Percentiles rank a stretch among this genome's conserved stretches.
phyloP scores from a whole-genome alignment of 108 stramenopile genomes.

The Cylindrotheca closterium region DNA sequence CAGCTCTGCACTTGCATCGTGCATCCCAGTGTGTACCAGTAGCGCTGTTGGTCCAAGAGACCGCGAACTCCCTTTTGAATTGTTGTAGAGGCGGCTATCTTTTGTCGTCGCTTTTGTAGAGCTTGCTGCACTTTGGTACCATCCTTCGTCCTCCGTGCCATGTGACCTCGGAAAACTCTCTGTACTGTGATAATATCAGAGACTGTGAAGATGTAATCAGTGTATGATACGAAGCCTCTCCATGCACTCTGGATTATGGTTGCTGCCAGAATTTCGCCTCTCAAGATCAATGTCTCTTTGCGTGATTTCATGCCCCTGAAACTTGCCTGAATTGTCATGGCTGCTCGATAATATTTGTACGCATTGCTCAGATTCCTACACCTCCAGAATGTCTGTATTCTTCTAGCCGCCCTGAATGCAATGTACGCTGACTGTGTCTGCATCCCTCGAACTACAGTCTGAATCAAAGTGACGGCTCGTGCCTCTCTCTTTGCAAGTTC shows the following conservation, averaged over 20 bases:
- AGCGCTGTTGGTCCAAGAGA: constrained; percentile 51
- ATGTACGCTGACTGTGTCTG: constrained; percentile 23
- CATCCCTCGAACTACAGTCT: constrained; percentile 42
- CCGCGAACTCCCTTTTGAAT: constrained; percentile 67
- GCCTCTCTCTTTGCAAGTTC: background rate
- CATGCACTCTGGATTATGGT: constrained; percentile 61
- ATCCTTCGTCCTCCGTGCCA: constrained; percentile 20
- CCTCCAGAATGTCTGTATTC: constrained; percentile 41
- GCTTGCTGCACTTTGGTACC: background rate
- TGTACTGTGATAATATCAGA: constrained; percentile 65
- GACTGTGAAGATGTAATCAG: constrained; percentile 59
- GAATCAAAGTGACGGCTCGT: constrained; percentile 23
- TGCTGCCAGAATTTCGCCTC: constrained; percentile 34
- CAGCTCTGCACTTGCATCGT: constrained; percentile 57
- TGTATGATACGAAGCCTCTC: constrained; percentile 61
- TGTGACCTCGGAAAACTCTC: constrained; percentile 39
- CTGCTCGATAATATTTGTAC: constrained; percentile 24
- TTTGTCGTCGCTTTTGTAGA: background rate
- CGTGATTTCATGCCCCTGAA: constrained; percentile 28
- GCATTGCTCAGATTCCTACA: constrained; percentile 15
- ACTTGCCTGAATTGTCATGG: constrained; percentile 30
- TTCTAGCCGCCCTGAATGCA: constrained; percentile 45
- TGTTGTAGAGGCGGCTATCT: constrained; percentile 21
- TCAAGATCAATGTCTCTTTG: constrained; percentile 10
- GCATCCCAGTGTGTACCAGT: constrained; percentile 52